Base-by-base conservation (phyloP, 2,329 filamentous ascomycete genomes). In the Colletotrichum sp. region DNA sequence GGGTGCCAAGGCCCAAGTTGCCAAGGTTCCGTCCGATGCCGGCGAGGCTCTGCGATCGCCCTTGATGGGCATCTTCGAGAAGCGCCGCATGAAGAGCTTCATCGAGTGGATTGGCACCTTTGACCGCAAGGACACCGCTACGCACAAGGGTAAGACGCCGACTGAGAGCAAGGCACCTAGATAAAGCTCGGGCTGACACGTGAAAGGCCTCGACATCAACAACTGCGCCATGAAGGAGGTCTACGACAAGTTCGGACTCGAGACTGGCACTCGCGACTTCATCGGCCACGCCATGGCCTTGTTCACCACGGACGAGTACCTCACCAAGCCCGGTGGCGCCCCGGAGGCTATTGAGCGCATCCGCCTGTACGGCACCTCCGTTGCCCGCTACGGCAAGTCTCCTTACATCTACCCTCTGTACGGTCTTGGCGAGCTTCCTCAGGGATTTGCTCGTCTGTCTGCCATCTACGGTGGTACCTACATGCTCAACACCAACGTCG, bases 351-450 rank as follows among this genome's bases (percentile, higher is more conserved):
- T 99, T 80, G 92, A 96, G 86, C 95, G 96, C 81, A 98, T 99
- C 84, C 92, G 95, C 79, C 91, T 99, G 62, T 99, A 99, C 86
- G 97, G 96, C 80, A 98, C 98, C 91, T 98, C 96, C 34, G 98
- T 99, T 87, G 95, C 96, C 68, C 93, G 96, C 78, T 98, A 98
- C 86, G 97, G 97, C 86, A 98, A 98, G 88, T 98, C 96, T 14
- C 97, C 97, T 61, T 99, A 98, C 89, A 98, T 99, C 88, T 99
- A 99, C 90, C 97, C 97, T 64, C 93, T 98, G 36, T 99, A 99
- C 88, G 97, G 97, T 77, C 92, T 99, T 65, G 97, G 95, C 84
- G 97, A 99, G 89, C 94, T 99, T 72, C 97, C 97, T 43, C 97
- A 99, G 87, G 96, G 96, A 75, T 99, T 99, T 82, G 97, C 97